Evolutionary conservation across 2,329 filamentous ascomycete genomes (phyloP), one percentile per base, ranked within the genome.

Genomic region (Alternaria dauci): DNA sequence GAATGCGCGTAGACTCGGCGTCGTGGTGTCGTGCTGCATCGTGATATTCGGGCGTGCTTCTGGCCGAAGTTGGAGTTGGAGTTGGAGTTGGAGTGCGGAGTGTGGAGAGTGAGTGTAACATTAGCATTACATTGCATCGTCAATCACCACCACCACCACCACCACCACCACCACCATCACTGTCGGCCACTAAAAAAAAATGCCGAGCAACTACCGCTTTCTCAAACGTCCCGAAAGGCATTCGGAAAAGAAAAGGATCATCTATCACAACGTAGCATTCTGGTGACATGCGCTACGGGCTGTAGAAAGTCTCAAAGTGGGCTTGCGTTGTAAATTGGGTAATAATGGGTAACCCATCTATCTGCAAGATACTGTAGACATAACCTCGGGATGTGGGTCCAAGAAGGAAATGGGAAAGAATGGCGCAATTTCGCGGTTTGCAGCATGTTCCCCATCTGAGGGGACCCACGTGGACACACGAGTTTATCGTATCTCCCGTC

Each of bases 51-150:
- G 46, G 14, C 32, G 25, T 50, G 20, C 8, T 50, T 38, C 34
- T 25, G 32, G 25, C 46, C 46, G 20, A 38, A 30, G 32, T 36
- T 36, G 46, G 32, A 23, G 46, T 34, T 36, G 46, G 30, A 6
- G 46, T 34, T 4, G 28, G 14, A 23, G 20, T 50, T n/a, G 32
- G 14, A 34, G 20, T 48, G 18, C 7, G 28, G 18, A 9, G 44
- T 28, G 41, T 8, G 25, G 42, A 46, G 46, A 36, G 46, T 48
- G 42, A 46, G 46, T 48, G 46, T 48, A 48, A 48, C 46, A 36
- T 30, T 48, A 48, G 30, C 46, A 48, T 48, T 48, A 48, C 46
- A 48, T 48, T 48, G 46, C 46, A 48, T 48, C 25, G 18, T 23
- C 30, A 48, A 48, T 48, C 46, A 30, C 28, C 28, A 47, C 32